A percentile compares a stretch with the other conserved stretches of the same genome.
Evolutionary conservation across 352 stramenopile genomes (phyloP).

Genomic region (Phytophthora pini): DNA sequence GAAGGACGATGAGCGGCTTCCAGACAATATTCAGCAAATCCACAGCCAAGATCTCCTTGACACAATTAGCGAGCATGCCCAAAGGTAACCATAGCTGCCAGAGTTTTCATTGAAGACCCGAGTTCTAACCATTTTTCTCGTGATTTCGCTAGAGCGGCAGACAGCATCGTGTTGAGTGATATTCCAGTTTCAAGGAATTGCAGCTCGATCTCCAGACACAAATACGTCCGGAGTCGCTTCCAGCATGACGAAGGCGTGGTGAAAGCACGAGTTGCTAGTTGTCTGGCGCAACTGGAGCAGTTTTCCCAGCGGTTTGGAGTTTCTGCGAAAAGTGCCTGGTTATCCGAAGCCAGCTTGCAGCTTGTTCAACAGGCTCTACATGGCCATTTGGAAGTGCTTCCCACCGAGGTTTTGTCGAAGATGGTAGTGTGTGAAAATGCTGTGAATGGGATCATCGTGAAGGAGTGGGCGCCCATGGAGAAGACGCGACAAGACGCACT

Average conservation of each 20-base stretch:
- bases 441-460: conserved; percentile 56
- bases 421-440: conserved; percentile 64
- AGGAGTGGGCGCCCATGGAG: conserved; percentile 67
- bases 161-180: conserved; percentile 7
- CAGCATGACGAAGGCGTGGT: conserved; percentile 53
- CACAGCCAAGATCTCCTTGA: conserved; percentile 35
- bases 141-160: conserved; percentile 23
- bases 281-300: conserved; percentile 51
- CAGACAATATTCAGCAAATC: conserved; percentile 41
- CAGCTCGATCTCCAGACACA: conserved; percentile 48
- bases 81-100: conserved; percentile 38
- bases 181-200: conserved; percentile 21
- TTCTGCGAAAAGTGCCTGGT: conserved; percentile 36
- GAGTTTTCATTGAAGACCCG: too few species aligned
- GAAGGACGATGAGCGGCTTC: conserved; percentile 11
- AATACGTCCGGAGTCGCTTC: conserved; percentile 58
- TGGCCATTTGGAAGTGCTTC: conserved; percentile 64
- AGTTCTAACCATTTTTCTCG: too few species aligned
- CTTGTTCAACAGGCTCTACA: conserved; percentile 66
- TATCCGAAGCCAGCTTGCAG: conserved; percentile 56
- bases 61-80: conserved; percentile 29
- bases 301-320: conserved; percentile 56
- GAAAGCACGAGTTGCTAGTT: conserved; percentile 44
- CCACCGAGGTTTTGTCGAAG: conserved; percentile 54
- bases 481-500: conserved; percentile 53